phyloP scores from a whole-genome alignment of 1,284 basidiomycete genomes.

The Dichomitus squalens region DNA sequence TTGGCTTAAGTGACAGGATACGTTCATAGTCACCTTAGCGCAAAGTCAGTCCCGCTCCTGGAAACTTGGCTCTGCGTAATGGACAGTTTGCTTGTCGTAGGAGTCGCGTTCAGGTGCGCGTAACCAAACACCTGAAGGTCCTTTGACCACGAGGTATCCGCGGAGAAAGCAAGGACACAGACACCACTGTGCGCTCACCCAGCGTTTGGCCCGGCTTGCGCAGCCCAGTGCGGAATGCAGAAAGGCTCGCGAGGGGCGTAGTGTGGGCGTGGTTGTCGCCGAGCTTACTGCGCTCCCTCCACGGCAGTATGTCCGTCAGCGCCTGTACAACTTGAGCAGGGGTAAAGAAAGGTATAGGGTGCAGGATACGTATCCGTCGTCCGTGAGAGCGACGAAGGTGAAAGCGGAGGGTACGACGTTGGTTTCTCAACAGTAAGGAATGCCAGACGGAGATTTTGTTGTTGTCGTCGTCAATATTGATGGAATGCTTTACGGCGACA shows the following conservation, averaged over 20 bases:
- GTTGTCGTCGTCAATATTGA: conserved; percentile 26
- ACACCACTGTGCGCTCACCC: background rate
- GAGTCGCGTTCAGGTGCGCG: background rate
- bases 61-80: too few species aligned
- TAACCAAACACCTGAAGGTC: conserved; percentile 3
- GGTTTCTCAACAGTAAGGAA: conserved; percentile 13
- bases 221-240: background rate
- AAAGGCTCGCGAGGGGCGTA: background rate
- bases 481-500: conserved; percentile 28
- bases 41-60: background rate
- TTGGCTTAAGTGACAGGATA: conserved; percentile 5
- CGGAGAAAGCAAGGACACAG: background rate
- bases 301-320: background rate
- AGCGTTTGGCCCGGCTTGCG: background rate
- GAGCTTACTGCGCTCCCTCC: background rate
- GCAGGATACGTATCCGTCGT: background rate
- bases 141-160: background rate
- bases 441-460: conserved; percentile 32
- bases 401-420: conserved; percentile 4
- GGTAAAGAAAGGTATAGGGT: conserved; percentile 4
- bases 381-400: background rate
- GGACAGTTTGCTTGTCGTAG: background rate
- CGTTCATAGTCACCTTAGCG: conserved; percentile 7
- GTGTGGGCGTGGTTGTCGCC: background rate
- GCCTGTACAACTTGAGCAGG: conserved; percentile 7